phyloP scores from a whole-genome alignment of 176 grass and related monocot species.

The Luzula sylvatica region DNA sequence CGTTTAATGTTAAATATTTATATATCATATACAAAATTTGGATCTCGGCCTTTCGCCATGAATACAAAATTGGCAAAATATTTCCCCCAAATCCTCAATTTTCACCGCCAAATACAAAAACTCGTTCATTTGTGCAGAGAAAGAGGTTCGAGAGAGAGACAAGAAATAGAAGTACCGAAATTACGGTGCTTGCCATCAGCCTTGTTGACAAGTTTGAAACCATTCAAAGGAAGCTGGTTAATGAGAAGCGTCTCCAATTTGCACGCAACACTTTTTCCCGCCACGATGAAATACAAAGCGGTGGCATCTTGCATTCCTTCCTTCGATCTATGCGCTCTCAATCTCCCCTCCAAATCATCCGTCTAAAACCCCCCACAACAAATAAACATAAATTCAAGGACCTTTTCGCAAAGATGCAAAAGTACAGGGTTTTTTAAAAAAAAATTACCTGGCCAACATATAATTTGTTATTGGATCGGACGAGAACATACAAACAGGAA shows the following conservation, averaged over 20 bases:
- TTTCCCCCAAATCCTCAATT: not conserved
- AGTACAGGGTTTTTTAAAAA: not conserved
- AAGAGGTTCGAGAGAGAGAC: conserved; percentile 30
- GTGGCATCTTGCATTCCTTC: conserved; percentile 65
- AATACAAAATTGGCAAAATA: conserved; percentile 54
- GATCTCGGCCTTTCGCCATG: conserved; percentile 13
- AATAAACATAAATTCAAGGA: too few species aligned
- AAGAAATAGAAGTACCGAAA: conserved; percentile 39
- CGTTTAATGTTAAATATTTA: not conserved
- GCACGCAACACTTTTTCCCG: conserved; percentile 84
- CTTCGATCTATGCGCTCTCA: conserved; percentile 60
- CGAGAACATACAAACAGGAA: conserved; percentile 69
- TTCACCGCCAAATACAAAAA: not conserved
- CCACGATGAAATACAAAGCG: conserved; percentile 55
- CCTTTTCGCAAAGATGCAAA: not conserved
- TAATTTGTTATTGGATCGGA: conserved; percentile 61
- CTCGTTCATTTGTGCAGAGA: conserved; percentile 15
- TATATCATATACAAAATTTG: conserved; percentile 24
- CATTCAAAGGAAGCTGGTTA: conserved; percentile 65
- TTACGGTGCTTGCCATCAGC: conserved; percentile 89
- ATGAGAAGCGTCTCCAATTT: conserved; percentile 92
- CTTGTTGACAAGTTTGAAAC: conserved; percentile 68
- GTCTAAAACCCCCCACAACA: conserved; percentile 37
- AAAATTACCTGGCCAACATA: conserved; percentile 82
- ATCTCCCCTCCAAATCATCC: conserved; percentile 73